Percentiles rank a stretch among this genome's conserved stretches.
These are phyloP conservation scores for Coemansia erecta DNA, from an alignment of 192 early-diverging fungal genomes.

Conservation along the genomic window DNA sequence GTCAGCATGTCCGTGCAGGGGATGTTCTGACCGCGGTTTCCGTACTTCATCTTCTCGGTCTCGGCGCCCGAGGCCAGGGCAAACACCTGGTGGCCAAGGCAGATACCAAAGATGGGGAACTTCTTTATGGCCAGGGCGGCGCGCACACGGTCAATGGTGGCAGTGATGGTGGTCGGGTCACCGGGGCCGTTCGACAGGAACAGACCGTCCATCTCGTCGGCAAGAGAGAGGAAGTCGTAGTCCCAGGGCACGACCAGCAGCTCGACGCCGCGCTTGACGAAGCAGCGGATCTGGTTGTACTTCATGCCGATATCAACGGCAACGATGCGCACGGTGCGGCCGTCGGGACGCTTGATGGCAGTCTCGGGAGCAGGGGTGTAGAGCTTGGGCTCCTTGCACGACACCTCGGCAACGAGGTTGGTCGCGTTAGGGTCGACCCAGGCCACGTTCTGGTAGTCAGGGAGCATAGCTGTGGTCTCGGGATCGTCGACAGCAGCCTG, in stretches of 20 bases:
- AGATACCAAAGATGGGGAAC: conserved; percentile 98
- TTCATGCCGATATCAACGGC: conserved; percentile 99
- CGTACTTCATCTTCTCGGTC: conserved; percentile 97
- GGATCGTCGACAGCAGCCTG: conserved; percentile 47
- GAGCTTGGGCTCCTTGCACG: conserved; percentile 73
- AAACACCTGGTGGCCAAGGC: conserved; percentile 96
- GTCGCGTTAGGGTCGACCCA: conserved; percentile 92
- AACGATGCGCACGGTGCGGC: conserved; percentile 77
- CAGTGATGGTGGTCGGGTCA: conserved; percentile 81
- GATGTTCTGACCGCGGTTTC: conserved; percentile 99
- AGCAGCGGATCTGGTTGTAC: conserved; percentile 98
- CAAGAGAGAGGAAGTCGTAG: conserved; percentile 82
- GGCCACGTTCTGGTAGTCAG: conserved; percentile 73
- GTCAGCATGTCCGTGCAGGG: conserved; percentile 95
- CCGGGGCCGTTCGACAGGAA: conserved; percentile 96
- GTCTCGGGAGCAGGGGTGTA: conserved; percentile 71
- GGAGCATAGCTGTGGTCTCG: conserved; percentile 55
- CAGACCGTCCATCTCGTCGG: conserved; percentile 70
- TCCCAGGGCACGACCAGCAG: conserved; percentile 95
- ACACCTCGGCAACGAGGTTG: conserved; percentile 95
- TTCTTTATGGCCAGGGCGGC: conserved; percentile 64
- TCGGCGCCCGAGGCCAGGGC: conserved; percentile 90
- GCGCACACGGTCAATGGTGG: conserved; percentile 74
- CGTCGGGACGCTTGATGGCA: conserved; percentile 45
- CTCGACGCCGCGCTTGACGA: conserved; percentile 92